Evolutionary conservation across 495 filamentous ascomycete genomes (phyloP).

Genomic region (Neurospora cerealis): DNA sequence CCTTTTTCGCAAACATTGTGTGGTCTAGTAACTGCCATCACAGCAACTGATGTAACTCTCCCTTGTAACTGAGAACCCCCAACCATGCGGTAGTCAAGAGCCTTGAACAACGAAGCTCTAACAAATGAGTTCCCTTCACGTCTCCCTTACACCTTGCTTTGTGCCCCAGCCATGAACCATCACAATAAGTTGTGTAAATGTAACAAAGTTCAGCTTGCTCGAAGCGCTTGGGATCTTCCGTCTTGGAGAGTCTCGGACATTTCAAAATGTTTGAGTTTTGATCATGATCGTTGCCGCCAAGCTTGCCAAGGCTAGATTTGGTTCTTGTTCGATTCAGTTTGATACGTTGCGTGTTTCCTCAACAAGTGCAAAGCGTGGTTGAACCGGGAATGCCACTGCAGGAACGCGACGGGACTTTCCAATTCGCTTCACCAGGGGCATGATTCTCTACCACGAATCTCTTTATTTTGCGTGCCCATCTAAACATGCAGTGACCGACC

Average conservation of each 20-base stretch:
- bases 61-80: neutral
- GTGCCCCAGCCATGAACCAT: neutral
- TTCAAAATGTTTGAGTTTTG: neutral
- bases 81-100: neutral
- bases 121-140: neutral
- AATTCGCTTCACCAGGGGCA: neutral
- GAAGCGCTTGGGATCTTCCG: neutral
- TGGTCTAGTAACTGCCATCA: neutral
- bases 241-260: neutral
- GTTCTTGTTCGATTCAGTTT: neutral
- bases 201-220: neutral
- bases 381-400: neutral
- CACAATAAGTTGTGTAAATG: neutral
- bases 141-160: neutral
- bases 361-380: neutral
- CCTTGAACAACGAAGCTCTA: neutral
- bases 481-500: neutral
- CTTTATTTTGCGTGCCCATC: neutral
- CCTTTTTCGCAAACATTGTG: neutral
- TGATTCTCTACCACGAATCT: neutral
- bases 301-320: neutral
- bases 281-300: neutral
- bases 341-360: neutral
- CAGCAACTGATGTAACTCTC: neutral
- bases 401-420: neutral